Conservation (phyloP, 108 stramenopile genomes). For the Nannochloropsis salina region DNA sequence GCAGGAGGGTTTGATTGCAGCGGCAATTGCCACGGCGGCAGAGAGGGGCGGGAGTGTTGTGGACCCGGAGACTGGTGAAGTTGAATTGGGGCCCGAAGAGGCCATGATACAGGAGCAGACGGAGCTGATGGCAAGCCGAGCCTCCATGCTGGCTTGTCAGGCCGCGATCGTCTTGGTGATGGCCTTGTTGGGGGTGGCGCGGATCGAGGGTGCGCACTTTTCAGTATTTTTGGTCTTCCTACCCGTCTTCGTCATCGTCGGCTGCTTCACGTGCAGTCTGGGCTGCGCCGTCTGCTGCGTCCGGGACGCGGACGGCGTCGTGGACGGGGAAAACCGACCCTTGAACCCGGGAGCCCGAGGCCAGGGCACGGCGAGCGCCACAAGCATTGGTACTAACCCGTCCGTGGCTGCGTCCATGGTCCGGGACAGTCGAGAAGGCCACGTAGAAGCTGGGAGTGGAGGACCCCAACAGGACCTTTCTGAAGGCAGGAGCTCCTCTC, state of each 20-base stretch:
- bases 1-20: conserved; percentile 26
- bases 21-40: conserved; percentile 23
- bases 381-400: neutral
- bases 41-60: conserved; percentile 28
- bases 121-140: conserved; percentile 37
- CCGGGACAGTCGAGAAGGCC: too few species aligned
- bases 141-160: conserved; percentile 34
- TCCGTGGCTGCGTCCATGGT: too few species aligned
- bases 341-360: neutral
- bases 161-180: conserved; percentile 36
- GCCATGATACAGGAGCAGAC: conserved; percentile 36
- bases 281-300: conserved; percentile 46
- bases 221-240: conserved; percentile 49
- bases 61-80: conserved; percentile 32
- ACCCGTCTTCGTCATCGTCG: conserved; percentile 42
- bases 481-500: too few species aligned
- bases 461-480: too few species aligned
- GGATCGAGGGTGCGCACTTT: conserved; percentile 45
- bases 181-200: conserved; percentile 38
- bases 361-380: neutral
- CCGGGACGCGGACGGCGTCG: neutral
- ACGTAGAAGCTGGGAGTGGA: too few species aligned
- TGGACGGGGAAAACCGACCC: neutral
- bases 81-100: conserved; percentile 26
- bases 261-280: conserved; percentile 45